Percentiles rank a stretch among this genome's conserved stretches.
These are phyloP conservation scores for Beauveria pseudobassiana DNA, from an alignment of 2,329 filamentous ascomycete genomes.

Conservation along the genomic window DNA sequence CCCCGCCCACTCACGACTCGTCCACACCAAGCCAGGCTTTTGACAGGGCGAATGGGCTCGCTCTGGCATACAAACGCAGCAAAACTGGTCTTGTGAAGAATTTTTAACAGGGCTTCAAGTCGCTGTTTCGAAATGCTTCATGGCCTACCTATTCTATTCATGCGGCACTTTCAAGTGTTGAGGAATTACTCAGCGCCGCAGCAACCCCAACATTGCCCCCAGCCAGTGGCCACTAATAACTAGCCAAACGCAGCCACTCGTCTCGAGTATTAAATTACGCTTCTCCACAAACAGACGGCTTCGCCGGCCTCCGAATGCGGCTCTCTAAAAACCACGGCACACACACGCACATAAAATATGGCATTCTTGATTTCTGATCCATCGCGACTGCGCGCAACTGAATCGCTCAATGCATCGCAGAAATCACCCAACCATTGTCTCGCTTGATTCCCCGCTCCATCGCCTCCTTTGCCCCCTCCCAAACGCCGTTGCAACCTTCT, in stretches of 20 bases:
- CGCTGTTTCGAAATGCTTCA: no score
- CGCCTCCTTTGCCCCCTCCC: no score
- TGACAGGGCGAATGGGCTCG: no score
- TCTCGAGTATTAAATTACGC: not conserved
- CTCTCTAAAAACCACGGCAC: not conserved
- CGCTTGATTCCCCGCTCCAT: no score
- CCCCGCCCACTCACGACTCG: not conserved
- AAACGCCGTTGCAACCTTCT: no score
- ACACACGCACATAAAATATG: not conserved
- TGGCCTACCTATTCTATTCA: no score
- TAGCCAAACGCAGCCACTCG: not conserved
- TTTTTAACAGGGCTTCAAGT: no score
- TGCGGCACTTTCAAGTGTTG: no score
- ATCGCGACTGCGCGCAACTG: not conserved
- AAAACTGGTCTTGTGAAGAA: no score
- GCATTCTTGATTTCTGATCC: not conserved
- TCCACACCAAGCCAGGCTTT: not conserved
- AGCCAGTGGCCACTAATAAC: not conserved
- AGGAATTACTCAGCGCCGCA: no score
- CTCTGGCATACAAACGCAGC: no score
- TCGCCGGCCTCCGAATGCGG: constrained; percentile 6
- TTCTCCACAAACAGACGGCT: constrained; percentile 1
- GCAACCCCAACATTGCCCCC: no score
- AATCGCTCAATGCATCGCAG: not conserved
- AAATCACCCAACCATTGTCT: not conserved